These are phyloP conservation scores for Xylaria sp. DNA, from an alignment of 2,329 filamentous ascomycete genomes.

Conservation along the genomic window DNA sequence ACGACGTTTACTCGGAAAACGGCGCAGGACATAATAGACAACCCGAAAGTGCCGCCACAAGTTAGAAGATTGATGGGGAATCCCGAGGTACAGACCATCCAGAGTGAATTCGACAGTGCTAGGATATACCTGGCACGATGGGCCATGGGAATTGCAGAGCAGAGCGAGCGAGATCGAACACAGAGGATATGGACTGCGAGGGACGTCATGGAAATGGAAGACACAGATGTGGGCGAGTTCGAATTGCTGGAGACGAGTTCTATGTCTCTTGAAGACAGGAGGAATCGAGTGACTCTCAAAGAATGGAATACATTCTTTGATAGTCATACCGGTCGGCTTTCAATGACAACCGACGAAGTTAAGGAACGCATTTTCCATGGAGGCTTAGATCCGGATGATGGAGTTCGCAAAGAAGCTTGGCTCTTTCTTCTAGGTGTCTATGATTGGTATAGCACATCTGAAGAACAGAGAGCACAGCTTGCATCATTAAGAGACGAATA, in stretches of 20 bases:
- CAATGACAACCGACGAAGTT: conserved; percentile 87
- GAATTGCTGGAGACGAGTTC: conserved; percentile 85
- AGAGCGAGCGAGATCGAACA: conserved; percentile 87
- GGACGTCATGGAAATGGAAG: conserved; percentile 92
- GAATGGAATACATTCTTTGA: conserved; percentile 97
- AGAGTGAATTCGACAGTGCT: conserved; percentile 97
- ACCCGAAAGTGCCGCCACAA: conserved; percentile 89
- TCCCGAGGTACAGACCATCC: conserved; percentile 92
- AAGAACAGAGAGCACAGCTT: conserved; percentile 84
- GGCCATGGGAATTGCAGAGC: conserved; percentile 99
- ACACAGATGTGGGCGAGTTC: conserved; percentile 95
- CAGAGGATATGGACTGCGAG: conserved; percentile 92
- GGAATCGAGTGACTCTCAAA: conserved; percentile 79
- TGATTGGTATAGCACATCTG: conserved; percentile 88
- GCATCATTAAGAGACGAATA: conserved; percentile 93
- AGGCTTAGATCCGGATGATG: conserved; percentile 87
- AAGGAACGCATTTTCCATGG: conserved; percentile 98
- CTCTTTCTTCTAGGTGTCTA: conserved; percentile 91
- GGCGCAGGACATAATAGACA: conserved; percentile 90
- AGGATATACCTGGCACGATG: conserved; percentile 93
- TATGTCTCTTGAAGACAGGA: conserved; percentile 78
- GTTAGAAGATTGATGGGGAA: conserved; percentile 86
- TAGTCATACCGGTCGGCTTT: conserved; percentile 74
- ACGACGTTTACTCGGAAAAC: conserved; percentile 95
- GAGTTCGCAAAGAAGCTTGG: conserved; percentile 96